Conservation (phyloP, 169 alveolate genomes). For the Plasmodium fragile region DNA sequence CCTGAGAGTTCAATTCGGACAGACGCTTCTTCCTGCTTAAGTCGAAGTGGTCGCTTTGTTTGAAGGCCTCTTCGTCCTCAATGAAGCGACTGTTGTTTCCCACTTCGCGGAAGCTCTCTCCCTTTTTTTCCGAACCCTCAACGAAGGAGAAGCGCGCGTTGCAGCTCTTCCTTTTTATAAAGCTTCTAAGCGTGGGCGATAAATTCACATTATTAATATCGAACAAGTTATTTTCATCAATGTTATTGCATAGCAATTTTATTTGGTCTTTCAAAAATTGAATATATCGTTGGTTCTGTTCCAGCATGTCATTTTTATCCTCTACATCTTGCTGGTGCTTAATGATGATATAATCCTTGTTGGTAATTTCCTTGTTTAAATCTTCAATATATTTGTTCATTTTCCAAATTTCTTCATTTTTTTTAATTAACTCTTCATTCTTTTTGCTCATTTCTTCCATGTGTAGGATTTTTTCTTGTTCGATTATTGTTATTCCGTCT, state of each 20-base stretch:
- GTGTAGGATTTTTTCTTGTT: conserved; percentile 43
- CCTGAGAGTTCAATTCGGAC: conserved; percentile 25
- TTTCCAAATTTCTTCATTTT: conserved; percentile 75
- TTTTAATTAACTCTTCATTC: conserved; percentile 57
- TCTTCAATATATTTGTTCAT: conserved; percentile 66
- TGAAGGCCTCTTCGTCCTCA: neutral
- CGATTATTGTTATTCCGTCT: neutral
- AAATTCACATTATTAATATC: conserved; percentile 59
- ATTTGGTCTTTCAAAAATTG: conserved; percentile 55
- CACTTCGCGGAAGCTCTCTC: neutral
- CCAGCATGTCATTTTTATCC: conserved; percentile 57
- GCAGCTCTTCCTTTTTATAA: conserved; percentile 56
- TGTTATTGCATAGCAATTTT: conserved; percentile 61
- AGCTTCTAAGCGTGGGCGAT: conserved; percentile 65
- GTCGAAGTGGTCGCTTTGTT: neutral
- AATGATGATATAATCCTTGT: conserved; percentile 48
- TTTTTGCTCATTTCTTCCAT: conserved; percentile 75
- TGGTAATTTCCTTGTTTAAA: conserved; percentile 58
- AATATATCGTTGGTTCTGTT: conserved; percentile 51
- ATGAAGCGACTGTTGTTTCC: neutral
- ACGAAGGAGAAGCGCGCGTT: conserved; percentile 1
- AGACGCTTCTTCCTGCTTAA: conserved; percentile 11
- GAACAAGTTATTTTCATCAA: conserved; percentile 53
- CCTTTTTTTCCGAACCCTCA: neutral
- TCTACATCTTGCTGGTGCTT: conserved; percentile 56